Conservation (phyloP, 371 early-diverging fungal genomes). For the Coelomomyces lativittatus region DNA sequence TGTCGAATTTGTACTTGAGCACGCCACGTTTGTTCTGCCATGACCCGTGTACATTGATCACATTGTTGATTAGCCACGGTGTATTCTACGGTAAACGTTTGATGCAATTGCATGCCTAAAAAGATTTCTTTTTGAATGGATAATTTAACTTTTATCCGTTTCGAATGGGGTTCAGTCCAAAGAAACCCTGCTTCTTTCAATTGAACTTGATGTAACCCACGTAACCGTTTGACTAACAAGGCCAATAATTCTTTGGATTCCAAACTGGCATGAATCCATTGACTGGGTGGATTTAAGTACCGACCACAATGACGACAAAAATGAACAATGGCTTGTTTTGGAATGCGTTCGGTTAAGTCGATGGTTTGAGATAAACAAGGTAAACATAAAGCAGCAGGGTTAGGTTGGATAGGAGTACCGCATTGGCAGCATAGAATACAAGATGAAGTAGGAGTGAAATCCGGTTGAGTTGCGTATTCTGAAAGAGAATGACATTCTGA, state of each 20-base stretch:
- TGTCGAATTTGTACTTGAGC: constrained; percentile 97
- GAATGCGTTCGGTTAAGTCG: constrained; percentile 93
- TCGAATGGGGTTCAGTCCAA: constrained; percentile 96
- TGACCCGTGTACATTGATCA: constrained; percentile 89
- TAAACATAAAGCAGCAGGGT: constrained; percentile 94
- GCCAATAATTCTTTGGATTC: constrained; percentile 88
- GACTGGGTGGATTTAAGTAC: constrained; percentile 86
- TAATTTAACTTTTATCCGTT: constrained; percentile 85
- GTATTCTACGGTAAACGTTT: constrained; percentile 88
- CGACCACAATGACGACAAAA: constrained; percentile 93
- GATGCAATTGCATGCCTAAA: constrained; percentile 82
- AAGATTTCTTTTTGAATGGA: constrained; percentile 95
- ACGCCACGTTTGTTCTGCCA: constrained; percentile 98
- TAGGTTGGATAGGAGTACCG: constrained; percentile 88
- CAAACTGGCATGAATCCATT: constrained; percentile 74
- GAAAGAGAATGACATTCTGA: no score
- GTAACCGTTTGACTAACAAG: constrained; percentile 79
- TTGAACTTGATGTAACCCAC: constrained; percentile 74
- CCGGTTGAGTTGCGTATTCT: no score
- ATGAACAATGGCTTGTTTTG: constrained; percentile 80
- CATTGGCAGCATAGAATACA: constrained; percentile 88
- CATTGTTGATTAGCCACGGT: constrained; percentile 86
- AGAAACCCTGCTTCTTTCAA: constrained; percentile 94
- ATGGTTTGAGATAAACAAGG: constrained; percentile 90
- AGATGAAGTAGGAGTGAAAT: no score